These are phyloP conservation scores for Coniochaeta sp. DNA, from an alignment of 2,329 filamentous ascomycete species.

Conservation along the genomic window DNA sequence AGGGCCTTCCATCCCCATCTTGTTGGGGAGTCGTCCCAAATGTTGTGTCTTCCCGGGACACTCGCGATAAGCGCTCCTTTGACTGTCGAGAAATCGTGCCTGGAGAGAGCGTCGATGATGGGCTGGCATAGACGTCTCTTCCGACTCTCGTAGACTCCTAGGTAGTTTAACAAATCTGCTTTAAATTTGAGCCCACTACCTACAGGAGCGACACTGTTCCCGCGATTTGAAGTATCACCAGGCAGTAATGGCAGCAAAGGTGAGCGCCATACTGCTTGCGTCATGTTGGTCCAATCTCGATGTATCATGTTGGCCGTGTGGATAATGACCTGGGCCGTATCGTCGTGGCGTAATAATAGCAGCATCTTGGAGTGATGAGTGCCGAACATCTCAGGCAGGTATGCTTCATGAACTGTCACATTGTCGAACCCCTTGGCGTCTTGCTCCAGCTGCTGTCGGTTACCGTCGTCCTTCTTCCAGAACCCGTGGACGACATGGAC, in stretches of 20 bases:
- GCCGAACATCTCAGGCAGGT: conserved; percentile 76
- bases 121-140: conserved; percentile 39
- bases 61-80: conserved; percentile 70
- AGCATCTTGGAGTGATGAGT: conserved; percentile 88
- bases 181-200: conserved; percentile 70
- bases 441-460: conserved; percentile 47
- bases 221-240: not conserved
- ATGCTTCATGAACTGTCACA: conserved; percentile 63
- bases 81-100: conserved; percentile 63
- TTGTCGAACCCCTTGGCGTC: conserved; percentile 53
- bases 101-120: conserved; percentile 48
- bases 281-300: conserved; percentile 83
- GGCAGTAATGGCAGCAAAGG: conserved; percentile 53
- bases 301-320: conserved; percentile 90
- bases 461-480: conserved; percentile 59
- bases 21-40: conserved; percentile 38
- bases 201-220: conserved; percentile 14
- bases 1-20: conserved; percentile 73
- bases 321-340: conserved; percentile 69
- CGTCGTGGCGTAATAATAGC: conserved; percentile 70
- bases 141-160: conserved; percentile 58
- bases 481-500: conserved; percentile 54
- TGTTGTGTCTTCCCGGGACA: conserved; percentile 59
- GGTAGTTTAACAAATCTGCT: conserved; percentile 63
- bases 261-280: conserved; percentile 74